phyloP scores from a whole-genome alignment of 768 basidiomycete genomes.

The Cystobasidium ongulense region DNA sequence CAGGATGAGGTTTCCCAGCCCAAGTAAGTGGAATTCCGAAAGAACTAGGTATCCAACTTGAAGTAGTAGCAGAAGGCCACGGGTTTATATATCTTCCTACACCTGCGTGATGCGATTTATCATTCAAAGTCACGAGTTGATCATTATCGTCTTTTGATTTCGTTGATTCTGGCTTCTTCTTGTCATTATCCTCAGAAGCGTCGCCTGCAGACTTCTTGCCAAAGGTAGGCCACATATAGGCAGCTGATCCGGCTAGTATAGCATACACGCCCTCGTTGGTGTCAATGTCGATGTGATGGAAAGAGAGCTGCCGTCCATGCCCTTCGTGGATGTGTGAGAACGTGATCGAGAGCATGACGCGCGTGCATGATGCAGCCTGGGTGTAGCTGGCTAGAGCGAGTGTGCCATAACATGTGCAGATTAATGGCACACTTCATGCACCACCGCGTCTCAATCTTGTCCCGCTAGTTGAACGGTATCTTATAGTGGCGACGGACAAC shows the following conservation, averaged over 20 bases:
- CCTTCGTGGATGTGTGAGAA: not conserved
- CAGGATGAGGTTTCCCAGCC: constrained; percentile 9
- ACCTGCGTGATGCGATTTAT: constrained; percentile 20
- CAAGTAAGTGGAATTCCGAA: constrained; percentile 17
- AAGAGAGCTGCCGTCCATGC: not conserved
- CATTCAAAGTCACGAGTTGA: not conserved
- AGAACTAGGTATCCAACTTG: constrained; percentile 15
- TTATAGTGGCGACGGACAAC: no score
- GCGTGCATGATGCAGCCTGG: no score
- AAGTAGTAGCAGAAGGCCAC: constrained; percentile 23
- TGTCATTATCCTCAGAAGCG: not conserved
- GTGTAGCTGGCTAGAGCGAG: no score
- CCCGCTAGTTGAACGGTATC: no score
- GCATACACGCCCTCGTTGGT: no score
- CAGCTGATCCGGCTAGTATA: not conserved
- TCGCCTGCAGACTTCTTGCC: not conserved
- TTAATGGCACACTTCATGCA: no score
- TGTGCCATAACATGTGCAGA: no score
- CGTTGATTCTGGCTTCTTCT: not conserved
- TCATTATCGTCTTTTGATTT: not conserved
- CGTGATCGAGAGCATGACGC: not conserved
- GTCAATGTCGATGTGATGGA: no score
- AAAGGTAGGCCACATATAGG: not conserved
- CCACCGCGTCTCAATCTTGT: no score
- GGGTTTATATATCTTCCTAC: constrained; percentile 10